Base-by-base conservation (phyloP, 768 basidiomycete genomes). In the Mrakia frigida region DNA sequence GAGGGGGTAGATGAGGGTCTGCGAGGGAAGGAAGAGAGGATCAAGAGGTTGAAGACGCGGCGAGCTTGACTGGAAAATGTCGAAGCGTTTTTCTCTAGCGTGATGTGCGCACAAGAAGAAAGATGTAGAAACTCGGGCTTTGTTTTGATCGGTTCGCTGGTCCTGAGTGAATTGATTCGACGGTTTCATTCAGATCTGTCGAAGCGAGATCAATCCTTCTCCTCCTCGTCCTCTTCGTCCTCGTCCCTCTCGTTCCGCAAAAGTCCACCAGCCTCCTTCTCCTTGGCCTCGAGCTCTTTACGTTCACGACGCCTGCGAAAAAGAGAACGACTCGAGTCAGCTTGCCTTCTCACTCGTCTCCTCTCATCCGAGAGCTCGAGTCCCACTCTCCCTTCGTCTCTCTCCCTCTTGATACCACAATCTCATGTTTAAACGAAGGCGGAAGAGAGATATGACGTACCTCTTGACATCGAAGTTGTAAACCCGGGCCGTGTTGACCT, bases 391-490 rank as follows among this genome's bases (percentile, higher is more conserved):
- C 18, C 13, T n/a, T 69, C 50, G 7, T n/a, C 11, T 35, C 28
- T 23, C 28, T 53, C 16, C 28, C 56, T n/a, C 56, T 10, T 6
- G 52, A n/a, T 21, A 23, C 4, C 52, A 16, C 16, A 53, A 11
- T 21, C 46, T 25, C 25, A 28, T 33, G 13, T n/a, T 25, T 21
- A 46, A 43, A 23, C n/a, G 67, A 59, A 52, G 43, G 23, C 14
- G 25, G 35, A 43, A 63, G 25, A 41, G 67, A 67, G 52, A 65
- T n/a, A n/a, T n/a, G 25, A 70, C 73, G 35, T 28, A 74, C 73
- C 79, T 84, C 82, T 92, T 93, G 39, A 96, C 93, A 82, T 96
- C 94, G 91, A 92, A 95, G 82, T 98, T 99, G 82, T 96, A 98
- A 72, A 96, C 90, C 52, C 96, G 87, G 7, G 96, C 96, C 18